A percentile compares a stretch with the other conserved stretches of the same genome.
Evolutionary conservation across 2,329 filamentous ascomycete genomes (phyloP).

Genomic region (Fusarium falciforme): DNA sequence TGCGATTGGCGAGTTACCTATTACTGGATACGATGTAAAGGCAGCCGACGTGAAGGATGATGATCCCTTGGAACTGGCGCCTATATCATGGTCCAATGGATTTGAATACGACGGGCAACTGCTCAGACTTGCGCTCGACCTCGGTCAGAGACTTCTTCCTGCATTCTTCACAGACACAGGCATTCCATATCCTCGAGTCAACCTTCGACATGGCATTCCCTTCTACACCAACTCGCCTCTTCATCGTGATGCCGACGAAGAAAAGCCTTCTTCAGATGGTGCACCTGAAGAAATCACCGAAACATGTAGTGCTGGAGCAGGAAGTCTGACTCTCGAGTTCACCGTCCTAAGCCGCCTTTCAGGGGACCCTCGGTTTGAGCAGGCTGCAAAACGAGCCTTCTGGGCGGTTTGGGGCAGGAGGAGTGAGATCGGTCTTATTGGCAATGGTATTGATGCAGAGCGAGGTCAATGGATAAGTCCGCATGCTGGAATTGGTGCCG

Average conservation of each 20-base stretch:
- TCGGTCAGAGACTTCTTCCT: conserved; percentile 85
- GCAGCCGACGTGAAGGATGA: conserved; percentile 44
- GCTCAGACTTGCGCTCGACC: conserved; percentile 86
- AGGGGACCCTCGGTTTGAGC: conserved; percentile 88
- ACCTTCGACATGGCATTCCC: conserved; percentile 88
- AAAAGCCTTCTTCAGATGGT: conserved; percentile 50
- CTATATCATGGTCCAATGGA: conserved; percentile 79
- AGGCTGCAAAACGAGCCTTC: conserved; percentile 89
- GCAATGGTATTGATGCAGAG: conserved; percentile 92
- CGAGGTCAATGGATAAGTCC: conserved; percentile 88
- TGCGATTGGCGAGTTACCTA: conserved; percentile 89
- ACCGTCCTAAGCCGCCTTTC: conserved; percentile 89
- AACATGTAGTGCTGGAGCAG: conserved; percentile 96
- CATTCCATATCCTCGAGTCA: conserved; percentile 94
- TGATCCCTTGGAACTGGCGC: conserved; percentile 59
- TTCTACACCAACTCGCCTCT: conserved; percentile 91
- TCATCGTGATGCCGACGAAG: conserved; percentile 62
- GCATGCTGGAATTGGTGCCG: conserved; percentile 94
- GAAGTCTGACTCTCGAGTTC: conserved; percentile 93
- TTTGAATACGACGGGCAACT: conserved; percentile 91
- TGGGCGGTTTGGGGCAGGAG: conserved; percentile 96
- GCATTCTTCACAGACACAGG: conserved; percentile 93
- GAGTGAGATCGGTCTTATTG: conserved; percentile 87
- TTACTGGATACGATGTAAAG: conserved; percentile 76
- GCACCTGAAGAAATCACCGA: conserved; percentile 81